Conservation (phyloP, 2,329 filamentous ascomycete species). For the Leptoxyphium fumago region DNA sequence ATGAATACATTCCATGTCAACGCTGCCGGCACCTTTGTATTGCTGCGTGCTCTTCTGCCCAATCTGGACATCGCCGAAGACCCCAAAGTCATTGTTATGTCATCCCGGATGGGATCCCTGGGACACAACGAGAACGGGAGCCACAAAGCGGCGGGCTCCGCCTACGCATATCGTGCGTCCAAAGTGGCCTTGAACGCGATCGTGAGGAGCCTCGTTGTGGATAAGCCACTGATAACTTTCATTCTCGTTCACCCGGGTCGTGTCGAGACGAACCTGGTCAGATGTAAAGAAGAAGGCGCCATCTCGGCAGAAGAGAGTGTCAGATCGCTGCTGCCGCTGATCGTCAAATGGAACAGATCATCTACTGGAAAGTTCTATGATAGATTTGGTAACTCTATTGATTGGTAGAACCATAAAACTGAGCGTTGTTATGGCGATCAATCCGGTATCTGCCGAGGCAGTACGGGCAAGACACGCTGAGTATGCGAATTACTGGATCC, state of each 20-base stretch:
- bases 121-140: constrained; percentile 18
- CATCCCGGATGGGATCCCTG: constrained; percentile 31
- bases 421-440: neutral
- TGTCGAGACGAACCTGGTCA: constrained; percentile 31
- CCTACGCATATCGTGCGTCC: constrained; percentile 33
- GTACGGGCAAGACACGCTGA: neutral
- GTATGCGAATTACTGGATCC: neutral
- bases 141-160: constrained; percentile 21
- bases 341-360: constrained; percentile 18
- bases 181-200: constrained; percentile 34
- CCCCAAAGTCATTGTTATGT: constrained; percentile 27
- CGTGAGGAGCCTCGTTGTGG: constrained; percentile 28
- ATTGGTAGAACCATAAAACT: constrained; percentile 21
- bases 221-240: constrained; percentile 28
- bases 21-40: constrained; percentile 27
- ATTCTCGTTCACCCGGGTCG: constrained; percentile 31
- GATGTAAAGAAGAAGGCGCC: constrained; percentile 30
- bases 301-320: constrained; percentile 29
- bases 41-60: constrained; percentile 24
- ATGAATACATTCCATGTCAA: constrained; percentile 27
- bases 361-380: constrained; percentile 29
- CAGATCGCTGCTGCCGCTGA: constrained; percentile 22
- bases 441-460: neutral
- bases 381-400: constrained; percentile 27
- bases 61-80: constrained; percentile 11